These are phyloP conservation scores for Anisodus tanguticus DNA, from an alignment of 257 asterid species.

Conservation along the genomic window DNA sequence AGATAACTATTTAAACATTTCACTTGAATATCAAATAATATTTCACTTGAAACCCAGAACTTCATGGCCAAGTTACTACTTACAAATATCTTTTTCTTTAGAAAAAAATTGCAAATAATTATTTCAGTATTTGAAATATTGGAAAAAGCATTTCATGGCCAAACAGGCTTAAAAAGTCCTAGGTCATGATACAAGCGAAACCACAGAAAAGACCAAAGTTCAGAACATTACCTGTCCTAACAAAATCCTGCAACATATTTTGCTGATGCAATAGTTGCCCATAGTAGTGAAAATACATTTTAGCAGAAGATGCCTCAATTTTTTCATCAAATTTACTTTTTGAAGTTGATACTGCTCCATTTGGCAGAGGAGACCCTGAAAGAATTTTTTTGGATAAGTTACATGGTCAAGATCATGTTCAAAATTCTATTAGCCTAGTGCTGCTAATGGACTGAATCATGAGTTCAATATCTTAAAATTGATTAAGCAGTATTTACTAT, in stretches of 20 bases:
- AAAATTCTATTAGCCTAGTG: background rate
- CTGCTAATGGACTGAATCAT: constrained; percentile 21
- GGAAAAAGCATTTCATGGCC: background rate
- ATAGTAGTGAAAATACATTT: constrained; percentile 97
- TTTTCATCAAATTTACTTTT: constrained; percentile 90
- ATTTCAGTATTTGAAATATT: constrained; percentile 13
- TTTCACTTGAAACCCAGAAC: constrained; percentile 14
- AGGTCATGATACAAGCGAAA: constrained; percentile 9
- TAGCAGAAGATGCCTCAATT: constrained; percentile 95
- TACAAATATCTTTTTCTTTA: background rate
- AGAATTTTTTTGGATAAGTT: background rate
- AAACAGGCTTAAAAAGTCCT: background rate
- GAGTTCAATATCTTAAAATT: background rate
- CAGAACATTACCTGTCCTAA: constrained; percentile 78
- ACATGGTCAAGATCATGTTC: background rate
- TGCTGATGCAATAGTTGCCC: constrained; percentile 99
- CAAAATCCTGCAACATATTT: constrained; percentile 98
- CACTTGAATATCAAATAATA: background rate
- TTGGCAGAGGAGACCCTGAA: constrained; percentile 67
- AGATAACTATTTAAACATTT: background rate
- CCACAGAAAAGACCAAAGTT: constrained; percentile 7
- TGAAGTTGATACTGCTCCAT: constrained; percentile 60
- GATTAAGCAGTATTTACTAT: background rate
- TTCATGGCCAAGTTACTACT: background rate
- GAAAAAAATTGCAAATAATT: background rate